Base-by-base conservation (phyloP, 257 asterid species). In the Forsythia viridissima region DNA sequence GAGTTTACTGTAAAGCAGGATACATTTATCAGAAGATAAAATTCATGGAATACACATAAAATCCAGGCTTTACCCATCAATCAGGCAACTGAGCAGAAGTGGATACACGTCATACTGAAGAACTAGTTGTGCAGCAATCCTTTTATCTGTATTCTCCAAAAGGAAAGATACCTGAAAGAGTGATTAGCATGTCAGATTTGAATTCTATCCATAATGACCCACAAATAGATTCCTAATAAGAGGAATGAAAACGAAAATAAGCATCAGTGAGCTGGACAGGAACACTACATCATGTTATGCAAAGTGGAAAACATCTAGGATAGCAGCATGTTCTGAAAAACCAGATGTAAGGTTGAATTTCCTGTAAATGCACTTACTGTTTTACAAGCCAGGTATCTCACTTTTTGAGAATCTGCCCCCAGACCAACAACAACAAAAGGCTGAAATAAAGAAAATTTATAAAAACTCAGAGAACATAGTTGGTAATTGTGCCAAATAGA, bases 81-180 rank as follows among this genome's bases (percentile, higher is more conserved):
- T 78, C 77, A 93, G 91, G 93, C 99, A 93, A 89, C 84, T 80
- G 70, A 95, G 97, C 81, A 95, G 86, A 80, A 86, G 96, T 79
- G 89, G 93, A 82, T 93, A 91, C 43, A 91, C 88, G 73, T 78
- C 89, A 51, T 89, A 75, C 80, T 89, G 85, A 82, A 83, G 80
- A 83, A 95, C 79, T 77, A 93, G 85, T 71, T 82, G 89, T 75
- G 84, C 40, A 52, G 91, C 86, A 85, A 89, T 81, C 77, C 80
- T 82, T 72, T 86, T 86, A 88, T 91, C 96, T 2, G 89, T 84
- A 55, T 84, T 82, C 83, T 88, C 93, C 86, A 95, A 79, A 76
- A 95, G 90, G 84, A 92, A 85, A 55, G 89, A 86, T 36, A 93
- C 89, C 98, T 95, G 93, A 76, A 81, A 86, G 63, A 71, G 79